Base-by-base conservation (phyloP, 2,329 filamentous ascomycete genomes). In the Aureobasidium sp. region DNA sequence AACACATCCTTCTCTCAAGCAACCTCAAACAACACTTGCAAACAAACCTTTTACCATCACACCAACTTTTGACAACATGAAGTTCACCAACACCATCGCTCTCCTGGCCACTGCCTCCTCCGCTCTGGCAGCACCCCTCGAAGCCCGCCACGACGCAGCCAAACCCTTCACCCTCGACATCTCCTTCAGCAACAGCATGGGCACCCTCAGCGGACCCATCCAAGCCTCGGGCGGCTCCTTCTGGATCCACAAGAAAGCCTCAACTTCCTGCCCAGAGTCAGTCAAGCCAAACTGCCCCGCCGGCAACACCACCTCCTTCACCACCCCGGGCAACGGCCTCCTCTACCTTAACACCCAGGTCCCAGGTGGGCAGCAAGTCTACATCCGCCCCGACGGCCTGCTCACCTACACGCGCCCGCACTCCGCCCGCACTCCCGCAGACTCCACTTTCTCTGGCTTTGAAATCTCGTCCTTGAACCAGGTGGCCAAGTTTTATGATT, bases 311-410 rank as follows among this genome's bases (percentile, higher is more conserved):
- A 63, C 64, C 40, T 38, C 55, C 60, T 64, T 66, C 62, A n/a
- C 62, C 59, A 33, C 43, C 29, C 31, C 61, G 57, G 45, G 62
- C 3, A 46, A 37, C 51, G 65, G 11, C 43, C 51, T 19, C 38
- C 67, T 60, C 43, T 53, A 21, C 35, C 61, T 71, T 59, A 66
- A 63, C 9, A 66, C 67, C 38, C 54, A 62, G 31, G 70, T 71
- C 7, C 65, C 66, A 4, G 69, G 68, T 10, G 69, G 69, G 42
- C 69, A 71, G 62, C 64, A 65, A 60, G 63, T 69, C 53, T 72
- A 69, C 66, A 66, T 72, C 62, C 67, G 69, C 31, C 60, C 67
- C 15, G 42, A 61, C 38, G 70, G 70, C 42, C 60, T 63, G 4
- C 60, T 73, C 23, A 65, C 62, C 33, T 73, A 69, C 65, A 72